Conservation (phyloP, 768 basidiomycete species). For the Boletus barrowsii region DNA sequence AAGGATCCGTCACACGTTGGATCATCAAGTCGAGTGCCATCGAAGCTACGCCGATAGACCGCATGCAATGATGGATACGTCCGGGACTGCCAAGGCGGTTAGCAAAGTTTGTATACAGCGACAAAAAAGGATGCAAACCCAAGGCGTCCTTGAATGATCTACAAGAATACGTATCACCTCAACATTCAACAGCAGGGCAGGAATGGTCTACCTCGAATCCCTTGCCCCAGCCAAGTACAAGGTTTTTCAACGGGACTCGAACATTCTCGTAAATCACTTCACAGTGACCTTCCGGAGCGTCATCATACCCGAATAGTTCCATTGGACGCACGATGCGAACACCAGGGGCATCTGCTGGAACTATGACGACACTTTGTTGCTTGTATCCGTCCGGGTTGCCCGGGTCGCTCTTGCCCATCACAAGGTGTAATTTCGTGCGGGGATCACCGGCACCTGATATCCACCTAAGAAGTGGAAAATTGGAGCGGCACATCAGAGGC, state of each 20-base stretch:
- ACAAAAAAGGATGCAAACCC: constrained; percentile 49
- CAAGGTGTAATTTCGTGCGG: constrained; percentile 82
- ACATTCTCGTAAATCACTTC: constrained; percentile 96
- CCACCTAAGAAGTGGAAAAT: constrained; percentile 57
- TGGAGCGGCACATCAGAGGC: constrained; percentile 14
- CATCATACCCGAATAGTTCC: constrained; percentile 91
- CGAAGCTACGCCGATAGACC: constrained; percentile 87
- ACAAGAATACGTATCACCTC: background rate
- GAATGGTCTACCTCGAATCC: constrained; percentile 75
- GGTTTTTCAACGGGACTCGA: constrained; percentile 75
- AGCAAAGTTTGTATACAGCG: background rate
- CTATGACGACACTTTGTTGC: constrained; percentile 93
- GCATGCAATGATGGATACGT: constrained; percentile 98
- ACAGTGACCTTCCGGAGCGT: constrained; percentile 95
- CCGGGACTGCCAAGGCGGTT: constrained; percentile 59
- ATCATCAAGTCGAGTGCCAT: constrained; percentile 85
- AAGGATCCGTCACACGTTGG: constrained; percentile 87
- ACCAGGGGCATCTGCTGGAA: constrained; percentile 85
- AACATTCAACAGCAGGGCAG: background rate
- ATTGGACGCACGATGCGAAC: constrained; percentile 90
- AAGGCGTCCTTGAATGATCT: constrained; percentile 94
- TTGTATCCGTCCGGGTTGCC: constrained; percentile 69
- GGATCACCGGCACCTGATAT: constrained; percentile 97
- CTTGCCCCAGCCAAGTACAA: constrained; percentile 89
- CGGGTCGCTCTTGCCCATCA: constrained; percentile 94